Evolutionary conservation across 495 filamentous ascomycete genomes (phyloP), one percentile per base, ranked within the genome.

Genomic region (Penicillium atrosanguineum): DNA sequence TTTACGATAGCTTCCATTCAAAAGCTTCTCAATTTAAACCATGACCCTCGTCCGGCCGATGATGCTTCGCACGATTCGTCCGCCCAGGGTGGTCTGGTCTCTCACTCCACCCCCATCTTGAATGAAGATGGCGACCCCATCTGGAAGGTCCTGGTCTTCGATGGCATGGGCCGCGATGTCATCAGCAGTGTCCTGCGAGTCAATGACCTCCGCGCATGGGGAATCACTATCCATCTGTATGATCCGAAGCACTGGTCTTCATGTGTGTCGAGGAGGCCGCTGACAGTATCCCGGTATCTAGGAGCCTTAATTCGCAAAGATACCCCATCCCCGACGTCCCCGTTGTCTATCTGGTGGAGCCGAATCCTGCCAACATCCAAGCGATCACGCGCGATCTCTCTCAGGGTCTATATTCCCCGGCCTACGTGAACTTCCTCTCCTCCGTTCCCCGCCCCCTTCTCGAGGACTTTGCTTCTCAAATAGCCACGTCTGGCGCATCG

Each of bases 251-350:
- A 6, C 14, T 20, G 42, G 19, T 7, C 7, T 14, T 26, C 15
- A 14, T 42, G 19, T 41, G 58, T 61, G 52, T 62, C 52, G 44
- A 55, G n/a, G 25, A 34, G 31, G 12, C 31, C 31, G 31, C 31
- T 34, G 12, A 34, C 31, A 34, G 31, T 34, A 34, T 12, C 46
- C 34, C 40, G 16, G 34, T 23, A 29, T 21, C 23, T 53, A 90
- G 88, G 68, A 90, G 92, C 67, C 84, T 99, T 65, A 83, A 88
- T 52, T 84, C 90, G 9, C 76, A 84, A 50, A 80, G 95, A 65
- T 90, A 96, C 62, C 83, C 91, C 9, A 97, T 99, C 54, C 94
- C 94, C 44, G 95, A 99, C 69, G 95, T 97, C 21, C 93, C 94
- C 6, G 95, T 94, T 48, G 83, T 99, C 47, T 99, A 99, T 65